Conservation (phyloP, 2,329 filamentous ascomycete genomes). For the Paracoccidioides lutzii region DNA sequence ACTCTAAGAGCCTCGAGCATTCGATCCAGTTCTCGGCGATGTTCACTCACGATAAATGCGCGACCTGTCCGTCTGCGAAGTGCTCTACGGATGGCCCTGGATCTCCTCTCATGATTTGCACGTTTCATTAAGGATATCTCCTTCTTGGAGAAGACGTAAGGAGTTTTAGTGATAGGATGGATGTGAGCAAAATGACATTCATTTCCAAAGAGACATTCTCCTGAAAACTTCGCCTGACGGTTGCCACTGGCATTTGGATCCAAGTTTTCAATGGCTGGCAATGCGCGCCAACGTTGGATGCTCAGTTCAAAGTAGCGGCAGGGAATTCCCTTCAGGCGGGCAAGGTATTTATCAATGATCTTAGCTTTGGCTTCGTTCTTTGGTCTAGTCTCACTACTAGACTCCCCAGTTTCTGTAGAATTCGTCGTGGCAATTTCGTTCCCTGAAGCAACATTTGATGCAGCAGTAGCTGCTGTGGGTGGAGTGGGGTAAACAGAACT, state of each 20-base stretch:
- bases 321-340: slow-evolving; percentile 15
- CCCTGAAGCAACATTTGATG: not conserved
- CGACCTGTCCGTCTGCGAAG: not conserved
- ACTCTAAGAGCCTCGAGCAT: not conserved
- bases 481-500: slow-evolving; percentile 16
- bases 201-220: slow-evolving; percentile 18
- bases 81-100: not conserved
- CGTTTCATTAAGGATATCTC: slow-evolving; percentile 9
- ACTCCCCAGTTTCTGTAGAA: not conserved
- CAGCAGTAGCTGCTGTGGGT: slow-evolving; percentile 1
- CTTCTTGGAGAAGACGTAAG: slow-evolving; percentile 9
- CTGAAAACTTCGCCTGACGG: slow-evolving; percentile 6
- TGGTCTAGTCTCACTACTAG: not conserved
- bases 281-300: slow-evolving; percentile 7
- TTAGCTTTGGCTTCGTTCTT: slow-evolving; percentile 13
- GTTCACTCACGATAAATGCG: not conserved
- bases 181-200: slow-evolving; percentile 19
- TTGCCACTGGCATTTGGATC: not conserved
- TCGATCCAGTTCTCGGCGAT: not conserved
- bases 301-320: slow-evolving; percentile 15
- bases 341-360: slow-evolving; percentile 16
- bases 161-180: slow-evolving; percentile 8
- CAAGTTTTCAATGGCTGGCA: not conserved
- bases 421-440: not conserved
- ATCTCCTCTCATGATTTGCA: slow-evolving; percentile 1